Evolutionary conservation across 805 yeast genomes (phyloP), one percentile per base, ranked within the genome.

Genomic region (Ogataea pignaliae): DNA sequence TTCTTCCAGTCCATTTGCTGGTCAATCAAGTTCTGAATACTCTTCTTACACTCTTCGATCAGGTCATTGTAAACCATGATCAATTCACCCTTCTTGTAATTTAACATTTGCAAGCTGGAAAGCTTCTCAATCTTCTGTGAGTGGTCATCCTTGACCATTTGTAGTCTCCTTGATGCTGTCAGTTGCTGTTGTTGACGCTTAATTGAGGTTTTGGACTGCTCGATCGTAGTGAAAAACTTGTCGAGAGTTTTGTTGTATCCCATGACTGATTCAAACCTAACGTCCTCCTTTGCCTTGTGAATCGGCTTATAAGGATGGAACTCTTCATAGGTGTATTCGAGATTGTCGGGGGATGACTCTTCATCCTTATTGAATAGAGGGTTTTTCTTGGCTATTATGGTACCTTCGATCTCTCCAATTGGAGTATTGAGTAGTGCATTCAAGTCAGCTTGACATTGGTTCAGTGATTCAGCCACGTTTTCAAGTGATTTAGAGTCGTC

Each of bases 1-100:
- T 88, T 84, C 36, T 78, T 76, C 99, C 99, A 91, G 60, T 91
- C 97, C 88, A 88, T 87, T 50, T 87, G 90, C 57, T 87, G 93
- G 44, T 83, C 81, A 4, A 89, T 49, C 43, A 88, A 65, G 1
- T 70, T 67, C 46, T 82, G 84, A 4, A 91, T 85, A 2, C 85
- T 82, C 8, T 59, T 63, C 46, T 78, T 83, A 39, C 93, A 88
- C 14, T 78, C 77, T 40, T 85, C 93, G 5, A 90, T 88, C 21
- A 78, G 53, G 26, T 79, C 80, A 4, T 91, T 84, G 59, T 85
- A 73, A 32, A 73, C 67, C 48, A 86, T 83, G 28, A 91, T 81
- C 4, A 85, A 68, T 49, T 80, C 83, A 10, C 96, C 98, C 52
- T 82, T 85, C 43, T 69, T 69, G 48, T 75, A 77, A 54, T 86